Percentiles rank a stretch among this genome's conserved stretches.
These are phyloP conservation scores for Puya raimondii DNA, from an alignment of 176 grass and related monocot species.

Conservation along the genomic window DNA sequence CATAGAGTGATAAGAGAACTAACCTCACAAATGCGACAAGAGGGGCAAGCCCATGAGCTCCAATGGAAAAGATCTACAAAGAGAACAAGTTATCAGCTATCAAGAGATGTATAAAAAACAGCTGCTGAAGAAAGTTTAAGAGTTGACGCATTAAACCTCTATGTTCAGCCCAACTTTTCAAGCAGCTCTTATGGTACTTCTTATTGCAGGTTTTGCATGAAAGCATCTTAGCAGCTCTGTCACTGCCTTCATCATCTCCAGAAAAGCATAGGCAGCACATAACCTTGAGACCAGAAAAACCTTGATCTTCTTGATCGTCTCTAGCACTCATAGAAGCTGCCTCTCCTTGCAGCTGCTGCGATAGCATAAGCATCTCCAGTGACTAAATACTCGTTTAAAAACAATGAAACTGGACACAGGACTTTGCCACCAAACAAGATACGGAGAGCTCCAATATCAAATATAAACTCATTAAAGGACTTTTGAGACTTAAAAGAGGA, in stretches of 20 bases:
- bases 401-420: no score
- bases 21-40: constrained; percentile 31
- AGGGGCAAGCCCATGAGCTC: constrained; percentile 25
- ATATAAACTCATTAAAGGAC: no score
- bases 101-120: background rate
- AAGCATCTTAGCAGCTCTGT: constrained; percentile 18
- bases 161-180: constrained; percentile 21
- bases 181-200: constrained; percentile 23
- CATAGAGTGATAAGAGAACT: background rate
- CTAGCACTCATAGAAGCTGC: background rate
- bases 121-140: background rate
- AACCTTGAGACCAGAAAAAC: constrained; percentile 4
- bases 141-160: constrained; percentile 17
- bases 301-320: constrained; percentile 29
- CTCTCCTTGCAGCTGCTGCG: constrained; percentile 15
- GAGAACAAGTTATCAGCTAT: background rate
- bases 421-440: no score
- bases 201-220: constrained; percentile 27
- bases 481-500: no score
- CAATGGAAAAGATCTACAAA: constrained; percentile 31
- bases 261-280: constrained; percentile 26
- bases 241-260: constrained; percentile 19
- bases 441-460: no score
- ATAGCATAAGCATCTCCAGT: background rate
- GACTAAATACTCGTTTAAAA: background rate